These are phyloP conservation scores for Kluyveromyces sp. DNA, from an alignment of 1,139 yeast genomes.

Conservation along the genomic window DNA sequence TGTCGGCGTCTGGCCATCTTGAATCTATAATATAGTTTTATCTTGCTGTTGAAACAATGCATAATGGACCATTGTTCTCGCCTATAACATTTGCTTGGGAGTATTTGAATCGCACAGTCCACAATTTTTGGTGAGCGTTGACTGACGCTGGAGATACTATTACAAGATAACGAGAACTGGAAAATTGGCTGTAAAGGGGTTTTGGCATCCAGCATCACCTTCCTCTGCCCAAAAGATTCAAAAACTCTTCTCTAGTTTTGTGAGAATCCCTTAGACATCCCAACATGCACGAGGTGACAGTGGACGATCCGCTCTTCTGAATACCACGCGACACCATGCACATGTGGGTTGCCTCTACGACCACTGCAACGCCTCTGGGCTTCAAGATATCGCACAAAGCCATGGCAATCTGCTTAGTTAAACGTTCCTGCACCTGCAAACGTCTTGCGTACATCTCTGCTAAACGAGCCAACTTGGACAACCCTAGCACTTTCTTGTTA, in stretches of 20 bases:
- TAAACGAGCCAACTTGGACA: slow-evolving; percentile 84
- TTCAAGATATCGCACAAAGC: slow-evolving; percentile 83
- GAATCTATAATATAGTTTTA: background rate
- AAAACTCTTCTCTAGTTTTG: slow-evolving; percentile 92
- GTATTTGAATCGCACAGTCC: too few species aligned
- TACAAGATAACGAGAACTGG: background rate
- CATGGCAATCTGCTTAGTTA: slow-evolving; percentile 95
- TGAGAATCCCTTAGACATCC: slow-evolving; percentile 92
- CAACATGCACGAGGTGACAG: slow-evolving; percentile 94
- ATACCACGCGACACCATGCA: slow-evolving; percentile 99
- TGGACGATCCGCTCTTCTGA: slow-evolving; percentile 88
- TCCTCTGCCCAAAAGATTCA: slow-evolving; percentile 65
- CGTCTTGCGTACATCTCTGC: slow-evolving; percentile 97
- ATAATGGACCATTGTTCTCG: background rate
- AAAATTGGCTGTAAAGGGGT: background rate
- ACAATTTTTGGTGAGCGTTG: too few species aligned
- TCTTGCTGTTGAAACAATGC: background rate
- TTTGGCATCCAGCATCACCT: too few species aligned
- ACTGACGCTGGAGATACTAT: background rate
- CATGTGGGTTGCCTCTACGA: slow-evolving; percentile 97
- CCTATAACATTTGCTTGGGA: too few species aligned
- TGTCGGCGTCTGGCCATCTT: background rate
- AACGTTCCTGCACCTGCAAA: slow-evolving; percentile 92
- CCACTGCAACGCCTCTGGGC: slow-evolving; percentile 97
- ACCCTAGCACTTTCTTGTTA: slow-evolving; percentile 86